Evolutionary conservation across 2,329 filamentous ascomycete species (phyloP), one percentile per base, ranked within the genome.

Genomic region (Coccinonectria pachysandricola): DNA sequence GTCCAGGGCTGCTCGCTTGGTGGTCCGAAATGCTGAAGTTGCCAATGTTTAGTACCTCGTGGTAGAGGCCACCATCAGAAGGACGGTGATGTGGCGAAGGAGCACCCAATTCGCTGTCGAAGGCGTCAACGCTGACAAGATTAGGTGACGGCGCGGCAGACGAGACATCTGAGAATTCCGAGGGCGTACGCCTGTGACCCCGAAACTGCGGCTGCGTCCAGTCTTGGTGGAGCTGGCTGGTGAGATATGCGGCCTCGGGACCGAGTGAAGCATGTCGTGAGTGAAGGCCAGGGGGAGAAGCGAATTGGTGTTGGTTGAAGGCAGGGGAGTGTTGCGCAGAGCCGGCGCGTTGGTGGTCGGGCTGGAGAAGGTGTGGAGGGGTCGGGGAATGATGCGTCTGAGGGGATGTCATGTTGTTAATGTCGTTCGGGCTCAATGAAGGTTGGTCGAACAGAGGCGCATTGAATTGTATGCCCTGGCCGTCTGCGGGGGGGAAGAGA

Each of bases 91-190:
- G 72, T 2, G 88, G 88, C 6, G 87, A 95, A 34, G 83, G 78
- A 30, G 79, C 68, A 36, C 73, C 62, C 18, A 81, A 71, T 26
- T 70, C 64, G n/a, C 64, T 57, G 12, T 94, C 86, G 46, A 93
- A 92, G 37, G 64, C 73, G 45, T 95, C 87, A 34, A 80, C 69
- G 40, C 79, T 79, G 15, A 70, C 71, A 31, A 94, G 59, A 47
- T 84, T 85, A 4, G 88, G 88, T 11, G 88, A 95, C 13, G 78
- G 81, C 12, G 82, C 77, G 10, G 78, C 82, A 11, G 85, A 93
- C 5, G 79, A 94, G 5, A 94, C 78, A 41, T 95, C 88, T 3
- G 86, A 94, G 46, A 79, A 85, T 43, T 95, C 88, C n/a, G 87
- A 95, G 1, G 84, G 82, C 19, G 74, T 77, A 46, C 87, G 75